Base-by-base conservation (phyloP, 2,329 filamentous ascomycete species). In the Chrysosporium queenslandicum region DNA sequence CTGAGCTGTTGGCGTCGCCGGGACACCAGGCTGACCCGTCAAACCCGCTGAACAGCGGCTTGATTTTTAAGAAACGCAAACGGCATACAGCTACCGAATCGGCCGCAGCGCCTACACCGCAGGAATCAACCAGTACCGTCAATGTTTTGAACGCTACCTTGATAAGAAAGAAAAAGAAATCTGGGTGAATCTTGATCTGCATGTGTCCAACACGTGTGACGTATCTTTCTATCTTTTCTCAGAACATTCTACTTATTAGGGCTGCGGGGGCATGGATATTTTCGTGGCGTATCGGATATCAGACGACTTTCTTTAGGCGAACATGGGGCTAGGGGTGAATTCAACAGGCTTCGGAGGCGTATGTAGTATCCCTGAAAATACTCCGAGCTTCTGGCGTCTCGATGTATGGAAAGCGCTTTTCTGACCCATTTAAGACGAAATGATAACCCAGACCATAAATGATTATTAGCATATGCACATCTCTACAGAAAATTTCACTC, bases 121-220 rank as follows among this genome's bases (percentile, higher is more conserved):
- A 30, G 27, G 41, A 37, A 29, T 18, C 41, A 11, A 39, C 4
- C 30, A 32, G 46, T 9, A 21, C 36, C 3, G 63, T 71, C 42
- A 71, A 71, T 58, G 58, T 71, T 41, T 63, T 71, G n/a, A 64
- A 64, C 54, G 63, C 64, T 11, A 66, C 57, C 32, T 54, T 71
- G 53, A 61, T 71, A 34, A 58, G 67, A 43, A 71, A 71, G 56
- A 71, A 69, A 55, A 71, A 70, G 55, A 71, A 70, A 59, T 27
- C 29, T 16, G 32, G 29, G n/a, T 42, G 18, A 18, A 18, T 39
- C 4, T 34, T 34, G 5, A 14, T 6, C 3, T 34, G 12, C 32
- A 14, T 6, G 32, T 5, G 11, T 34, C 32, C n/a, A 12, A 14
- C 32, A 6, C 9, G 9, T 34, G 12, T 14, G 3, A 14, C 3